Percentiles rank a stretch among this genome's conserved stretches.
phyloP scores from a whole-genome alignment of 2,329 filamentous ascomycete species.

The Alternaria sp. region DNA sequence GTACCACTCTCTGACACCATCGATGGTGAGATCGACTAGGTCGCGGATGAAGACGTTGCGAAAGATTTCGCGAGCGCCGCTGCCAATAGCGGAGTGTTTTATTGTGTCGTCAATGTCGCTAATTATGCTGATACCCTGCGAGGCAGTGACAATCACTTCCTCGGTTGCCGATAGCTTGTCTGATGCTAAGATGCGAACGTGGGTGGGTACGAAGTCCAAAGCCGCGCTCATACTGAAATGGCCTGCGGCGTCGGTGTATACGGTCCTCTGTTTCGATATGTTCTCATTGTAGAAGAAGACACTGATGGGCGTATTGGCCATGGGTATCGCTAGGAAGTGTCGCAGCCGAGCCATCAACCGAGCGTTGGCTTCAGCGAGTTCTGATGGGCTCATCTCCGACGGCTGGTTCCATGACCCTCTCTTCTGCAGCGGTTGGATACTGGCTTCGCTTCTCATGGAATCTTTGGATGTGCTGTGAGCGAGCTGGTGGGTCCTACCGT shows the following conservation, averaged over 20 bases:
- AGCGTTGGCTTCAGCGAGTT: conserved; percentile 79
- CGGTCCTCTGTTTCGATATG: conserved; percentile 81
- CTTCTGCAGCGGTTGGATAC: conserved; percentile 52
- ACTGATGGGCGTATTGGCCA: conserved; percentile 79
- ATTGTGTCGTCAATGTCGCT: conserved; percentile 98
- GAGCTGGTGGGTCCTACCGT: conserved; percentile 26
- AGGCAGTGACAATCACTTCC: conserved; percentile 76
- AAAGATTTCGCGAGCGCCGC: conserved; percentile 91
- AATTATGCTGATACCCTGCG: conserved; percentile 85
- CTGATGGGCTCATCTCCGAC: conserved; percentile 73
- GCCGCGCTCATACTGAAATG: conserved; percentile 84
- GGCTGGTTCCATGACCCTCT: conserved; percentile 58
- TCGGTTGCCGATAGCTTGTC: conserved; percentile 84
- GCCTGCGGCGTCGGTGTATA: conserved; percentile 84
- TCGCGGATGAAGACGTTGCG: conserved; percentile 94
- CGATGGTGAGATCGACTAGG: conserved; percentile 78
- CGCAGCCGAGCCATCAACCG: conserved; percentile 86
- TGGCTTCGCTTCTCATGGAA: conserved; percentile 36
- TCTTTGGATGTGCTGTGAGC: conserved; percentile 33
- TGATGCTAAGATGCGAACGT: conserved; percentile 84
- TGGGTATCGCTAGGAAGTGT: conserved; percentile 87
- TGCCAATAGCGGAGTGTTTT: conserved; percentile 89
- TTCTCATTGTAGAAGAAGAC: conserved; percentile 93
- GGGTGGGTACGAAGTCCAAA: conserved; percentile 87
- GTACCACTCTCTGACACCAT: conserved; percentile 93